Percentiles rank a stretch among this genome's conserved stretches.
These are phyloP conservation scores for Arthrobotrys sinensis DNA, from an alignment of 2,329 filamentous ascomycete genomes.

Conservation along the genomic window DNA sequence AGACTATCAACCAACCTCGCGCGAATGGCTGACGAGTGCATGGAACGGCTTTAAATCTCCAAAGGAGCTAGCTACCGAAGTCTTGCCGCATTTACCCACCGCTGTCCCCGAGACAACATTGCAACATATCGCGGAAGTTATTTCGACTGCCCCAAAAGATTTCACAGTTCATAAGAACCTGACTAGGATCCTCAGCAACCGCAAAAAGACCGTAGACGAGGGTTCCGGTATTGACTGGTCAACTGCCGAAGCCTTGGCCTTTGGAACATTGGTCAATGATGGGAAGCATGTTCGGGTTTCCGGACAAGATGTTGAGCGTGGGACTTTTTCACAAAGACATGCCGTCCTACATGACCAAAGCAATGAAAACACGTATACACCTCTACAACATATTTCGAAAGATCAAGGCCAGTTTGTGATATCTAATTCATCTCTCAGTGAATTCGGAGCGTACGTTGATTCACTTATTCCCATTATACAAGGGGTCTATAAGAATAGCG, in stretches of 20 bases:
- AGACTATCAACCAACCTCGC: conserved; percentile 94
- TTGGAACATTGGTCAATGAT: conserved; percentile 90
- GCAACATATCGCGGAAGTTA: conserved; percentile 84
- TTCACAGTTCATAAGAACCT: conserved; percentile 95
- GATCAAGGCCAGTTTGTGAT: conserved; percentile 97
- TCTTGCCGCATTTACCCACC: conserved; percentile 91
- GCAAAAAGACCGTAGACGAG: conserved; percentile 87
- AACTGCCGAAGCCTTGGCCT: conserved; percentile 94
- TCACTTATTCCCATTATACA: background rate
- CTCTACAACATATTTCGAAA: conserved; percentile 87
- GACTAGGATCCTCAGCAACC: conserved; percentile 91
- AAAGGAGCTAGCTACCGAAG: conserved; percentile 94
- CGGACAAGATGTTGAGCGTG: conserved; percentile 98
- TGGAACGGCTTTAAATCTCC: conserved; percentile 99
- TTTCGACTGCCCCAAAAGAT: conserved; percentile 83
- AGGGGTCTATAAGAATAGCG: conserved; percentile 24
- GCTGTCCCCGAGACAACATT: conserved; percentile 81
- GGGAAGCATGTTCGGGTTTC: conserved; percentile 95
- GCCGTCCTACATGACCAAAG: conserved; percentile 98
- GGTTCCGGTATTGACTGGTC: conserved; percentile 98
- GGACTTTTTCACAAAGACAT: conserved; percentile 98
- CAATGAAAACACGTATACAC: conserved; percentile 91
- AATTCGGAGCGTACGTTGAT: conserved; percentile 76
- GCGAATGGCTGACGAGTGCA: conserved; percentile 98
- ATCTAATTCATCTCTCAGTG: conserved; percentile 89